Evolutionary conservation across 192 early-diverging fungal species (phyloP).

Genomic region (Phlyctochytrium planicorne): DNA sequence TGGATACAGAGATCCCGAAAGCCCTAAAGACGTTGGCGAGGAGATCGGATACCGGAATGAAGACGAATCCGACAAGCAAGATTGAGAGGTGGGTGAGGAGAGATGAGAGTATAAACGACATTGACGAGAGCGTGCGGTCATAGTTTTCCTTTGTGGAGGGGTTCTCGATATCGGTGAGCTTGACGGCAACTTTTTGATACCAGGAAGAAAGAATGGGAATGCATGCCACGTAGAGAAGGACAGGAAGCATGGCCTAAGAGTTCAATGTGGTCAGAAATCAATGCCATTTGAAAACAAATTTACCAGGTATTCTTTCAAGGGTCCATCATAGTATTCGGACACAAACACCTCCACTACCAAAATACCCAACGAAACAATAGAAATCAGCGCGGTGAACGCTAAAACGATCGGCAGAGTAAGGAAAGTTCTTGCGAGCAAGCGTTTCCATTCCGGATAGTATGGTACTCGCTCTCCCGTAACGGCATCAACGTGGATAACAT

Average conservation of each 20-base stretch:
- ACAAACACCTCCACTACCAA: constrained; percentile 67
- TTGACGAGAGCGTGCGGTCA: constrained; percentile 70
- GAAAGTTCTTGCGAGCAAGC: constrained; percentile 45
- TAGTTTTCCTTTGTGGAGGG: constrained; percentile 69
- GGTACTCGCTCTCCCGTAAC: constrained; percentile 74
- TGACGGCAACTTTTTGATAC: constrained; percentile 61
- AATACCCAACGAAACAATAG: constrained; percentile 53
- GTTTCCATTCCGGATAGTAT: constrained; percentile 68
- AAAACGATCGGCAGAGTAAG: constrained; percentile 48
- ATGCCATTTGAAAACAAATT: background rate
- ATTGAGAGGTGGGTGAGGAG: constrained; percentile 80
- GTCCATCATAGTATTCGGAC: constrained; percentile 81
- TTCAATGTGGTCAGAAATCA: background rate
- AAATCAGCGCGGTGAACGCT: constrained; percentile 54
- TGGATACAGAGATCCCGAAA: constrained; percentile 8
- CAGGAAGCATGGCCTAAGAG: constrained; percentile 65
- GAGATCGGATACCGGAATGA: constrained; percentile 77
- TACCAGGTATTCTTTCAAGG: constrained; percentile 50
- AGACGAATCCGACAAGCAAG: constrained; percentile 83
- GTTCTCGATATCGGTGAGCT: constrained; percentile 83
- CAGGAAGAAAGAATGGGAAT: constrained; percentile 68
- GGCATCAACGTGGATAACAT: constrained; percentile 55
- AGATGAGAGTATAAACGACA: constrained; percentile 86
- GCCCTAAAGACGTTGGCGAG: constrained; percentile 56
- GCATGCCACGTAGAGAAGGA: constrained; percentile 68